Percentiles rank a stretch among this genome's conserved stretches.
phyloP scores from a whole-genome alignment of 2,329 filamentous ascomycete genomes.

The Aureobasidium pullulans region DNA sequence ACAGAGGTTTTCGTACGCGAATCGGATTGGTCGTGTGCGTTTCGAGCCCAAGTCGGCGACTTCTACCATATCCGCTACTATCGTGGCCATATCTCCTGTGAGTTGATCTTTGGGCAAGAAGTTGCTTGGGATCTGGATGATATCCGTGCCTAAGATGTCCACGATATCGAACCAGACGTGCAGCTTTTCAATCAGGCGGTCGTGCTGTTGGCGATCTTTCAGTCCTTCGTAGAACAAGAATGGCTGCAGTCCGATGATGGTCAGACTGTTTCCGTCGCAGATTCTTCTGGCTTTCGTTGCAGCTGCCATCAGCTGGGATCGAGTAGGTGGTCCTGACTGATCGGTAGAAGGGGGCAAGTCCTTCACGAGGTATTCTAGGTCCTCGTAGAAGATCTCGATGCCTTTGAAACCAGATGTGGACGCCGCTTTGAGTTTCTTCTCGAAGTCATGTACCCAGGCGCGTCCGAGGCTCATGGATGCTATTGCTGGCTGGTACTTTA shows the following conservation, averaged over 20 bases:
- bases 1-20: conserved; percentile 66
- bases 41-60: conserved; percentile 62
- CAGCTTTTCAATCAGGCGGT: conserved; percentile 53
- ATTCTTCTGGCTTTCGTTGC: conserved; percentile 51
- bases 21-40: conserved; percentile 49
- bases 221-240: conserved; percentile 74
- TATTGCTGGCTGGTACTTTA: conserved; percentile 57
- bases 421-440: conserved; percentile 62
- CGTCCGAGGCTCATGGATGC: conserved; percentile 71
- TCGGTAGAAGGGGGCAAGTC: conserved; percentile 36
- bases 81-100: conserved; percentile 46
- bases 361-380: conserved; percentile 56
- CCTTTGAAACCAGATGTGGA: conserved; percentile 57
- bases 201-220: conserved; percentile 52
- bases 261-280: conserved; percentile 48
- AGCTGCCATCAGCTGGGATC: conserved; percentile 38
- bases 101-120: conserved; percentile 52
- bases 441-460: conserved; percentile 60
- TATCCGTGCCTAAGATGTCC: conserved; percentile 56
- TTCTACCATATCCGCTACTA: conserved; percentile 55
- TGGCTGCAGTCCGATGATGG: conserved; percentile 64
- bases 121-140: conserved; percentile 67
- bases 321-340: conserved; percentile 33
- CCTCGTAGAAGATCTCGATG: conserved; percentile 71
- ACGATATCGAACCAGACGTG: conserved; percentile 63